These are phyloP conservation scores for Mortierella sp. DNA, from an alignment of 371 early-diverging fungal species.

Conservation along the genomic window DNA sequence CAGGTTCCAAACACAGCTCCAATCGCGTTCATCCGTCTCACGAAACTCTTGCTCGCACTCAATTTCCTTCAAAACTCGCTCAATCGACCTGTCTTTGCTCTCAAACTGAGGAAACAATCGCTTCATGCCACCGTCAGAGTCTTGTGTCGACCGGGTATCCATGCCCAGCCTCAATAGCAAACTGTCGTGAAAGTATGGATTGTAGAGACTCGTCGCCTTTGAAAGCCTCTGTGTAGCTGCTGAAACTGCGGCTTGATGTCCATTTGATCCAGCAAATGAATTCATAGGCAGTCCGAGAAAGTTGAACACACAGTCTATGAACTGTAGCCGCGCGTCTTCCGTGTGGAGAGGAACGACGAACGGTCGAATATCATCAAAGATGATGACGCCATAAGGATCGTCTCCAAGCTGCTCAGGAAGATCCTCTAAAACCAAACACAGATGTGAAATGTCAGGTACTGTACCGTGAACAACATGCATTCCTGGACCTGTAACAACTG, in stretches of 20 bases:
- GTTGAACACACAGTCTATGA: slow-evolving; percentile 33
- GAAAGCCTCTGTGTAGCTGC: background rate
- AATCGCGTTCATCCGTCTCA: slow-evolving; percentile 30
- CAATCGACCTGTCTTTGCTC: slow-evolving; percentile 11
- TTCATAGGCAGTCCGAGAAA: slow-evolving; percentile 45
- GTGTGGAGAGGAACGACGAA: slow-evolving; percentile 69
- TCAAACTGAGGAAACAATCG: slow-evolving; percentile 36
- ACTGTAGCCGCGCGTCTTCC: slow-evolving; percentile 25
- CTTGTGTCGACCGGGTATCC: slow-evolving; percentile 12
- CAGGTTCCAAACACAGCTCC: slow-evolving; percentile 37
- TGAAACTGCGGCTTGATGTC: background rate
- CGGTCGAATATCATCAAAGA: slow-evolving; percentile 77
- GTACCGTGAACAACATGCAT: background rate
- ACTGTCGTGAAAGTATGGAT: slow-evolving; percentile 36
- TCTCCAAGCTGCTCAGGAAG: slow-evolving; percentile 55
- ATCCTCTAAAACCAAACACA: slow-evolving; percentile 29
- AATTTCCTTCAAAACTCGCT: slow-evolving; percentile 30
- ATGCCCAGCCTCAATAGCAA: slow-evolving; percentile 30
- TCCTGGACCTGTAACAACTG: no score
- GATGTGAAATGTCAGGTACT: background rate
- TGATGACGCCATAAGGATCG: slow-evolving; percentile 77
- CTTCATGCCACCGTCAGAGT: slow-evolving; percentile 16
- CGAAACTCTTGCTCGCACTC: slow-evolving; percentile 13
- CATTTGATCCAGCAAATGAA: slow-evolving; percentile 30
- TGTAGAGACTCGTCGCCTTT: slow-evolving; percentile 6